phyloP scores from a whole-genome alignment of 2,329 filamentous ascomycete species.

The Talaromyces amestolkiae region DNA sequence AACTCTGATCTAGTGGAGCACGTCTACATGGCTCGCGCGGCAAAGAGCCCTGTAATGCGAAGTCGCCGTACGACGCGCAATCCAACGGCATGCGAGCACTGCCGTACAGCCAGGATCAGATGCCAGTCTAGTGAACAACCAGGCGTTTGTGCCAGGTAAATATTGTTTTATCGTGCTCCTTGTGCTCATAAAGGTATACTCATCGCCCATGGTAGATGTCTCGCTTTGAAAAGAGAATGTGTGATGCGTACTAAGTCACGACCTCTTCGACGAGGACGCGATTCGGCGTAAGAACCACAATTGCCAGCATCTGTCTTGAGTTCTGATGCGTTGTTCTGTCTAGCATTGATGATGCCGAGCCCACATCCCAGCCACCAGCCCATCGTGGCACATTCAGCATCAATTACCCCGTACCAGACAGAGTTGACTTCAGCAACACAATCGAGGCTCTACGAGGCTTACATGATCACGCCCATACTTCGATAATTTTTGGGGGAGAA shows the following conservation, averaged over 20 bases:
- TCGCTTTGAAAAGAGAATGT: constrained; percentile 17
- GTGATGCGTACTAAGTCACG: constrained; percentile 11
- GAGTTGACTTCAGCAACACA: neutral
- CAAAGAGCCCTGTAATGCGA: neutral
- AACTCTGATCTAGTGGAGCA: neutral
- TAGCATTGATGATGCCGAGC: neutral
- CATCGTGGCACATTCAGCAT: neutral
- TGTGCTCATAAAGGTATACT: neutral
- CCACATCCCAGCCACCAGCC: neutral
- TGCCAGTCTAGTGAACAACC: constrained; percentile 12
- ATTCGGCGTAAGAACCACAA: constrained; percentile 11
- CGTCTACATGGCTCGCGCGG: neutral
- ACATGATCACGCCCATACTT: constrained; percentile 11
- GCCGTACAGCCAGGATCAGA: constrained; percentile 11
- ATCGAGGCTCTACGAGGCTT: constrained; percentile 6
- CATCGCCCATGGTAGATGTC: constrained; percentile 14
- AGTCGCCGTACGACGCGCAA: neutral
- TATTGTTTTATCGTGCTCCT: neutral
- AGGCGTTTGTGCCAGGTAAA: constrained; percentile 13
- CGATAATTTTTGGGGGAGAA: neutral
- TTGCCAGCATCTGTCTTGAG: neutral
- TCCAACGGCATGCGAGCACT: constrained; percentile 14
- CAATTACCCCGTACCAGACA: neutral
- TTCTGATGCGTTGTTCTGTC: neutral
- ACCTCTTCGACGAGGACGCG: constrained; percentile 13